These are phyloP conservation scores for Omphalotus guepiniiformis DNA, from an alignment of 768 basidiomycete species.

Conservation along the genomic window DNA sequence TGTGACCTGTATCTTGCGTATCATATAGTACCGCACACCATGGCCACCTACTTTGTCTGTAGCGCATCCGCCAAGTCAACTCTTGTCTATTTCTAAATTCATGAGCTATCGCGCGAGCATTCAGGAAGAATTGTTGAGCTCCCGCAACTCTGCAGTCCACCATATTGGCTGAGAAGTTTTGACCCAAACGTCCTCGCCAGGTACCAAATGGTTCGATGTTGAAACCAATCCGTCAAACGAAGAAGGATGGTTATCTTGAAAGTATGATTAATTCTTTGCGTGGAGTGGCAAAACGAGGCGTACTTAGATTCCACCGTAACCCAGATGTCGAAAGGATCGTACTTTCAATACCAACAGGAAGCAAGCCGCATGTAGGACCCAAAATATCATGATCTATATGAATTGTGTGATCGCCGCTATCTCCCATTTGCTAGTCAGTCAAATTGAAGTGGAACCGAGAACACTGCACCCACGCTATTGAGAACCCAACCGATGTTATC, in stretches of 20 bases:
- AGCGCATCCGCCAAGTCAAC: too few species aligned
- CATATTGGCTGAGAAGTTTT: slow-evolving; percentile 80
- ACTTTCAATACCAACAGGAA: slow-evolving; percentile 81
- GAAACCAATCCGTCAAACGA: slow-evolving; percentile 85
- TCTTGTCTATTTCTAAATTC: too few species aligned
- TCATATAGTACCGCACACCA: too few species aligned
- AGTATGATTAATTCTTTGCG: background rate
- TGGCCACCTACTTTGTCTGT: too few species aligned
- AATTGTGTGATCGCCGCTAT: slow-evolving; percentile 86
- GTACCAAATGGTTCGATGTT: slow-evolving; percentile 89
- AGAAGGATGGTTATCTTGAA: slow-evolving; percentile 50
- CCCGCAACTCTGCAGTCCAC: slow-evolving; percentile 80
- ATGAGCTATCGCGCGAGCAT: too few species aligned
- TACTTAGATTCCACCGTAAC: slow-evolving; percentile 86
- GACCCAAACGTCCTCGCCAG: slow-evolving; percentile 63
- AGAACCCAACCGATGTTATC: slow-evolving; percentile 92
- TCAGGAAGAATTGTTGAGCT: too few species aligned
- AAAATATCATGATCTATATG: slow-evolving; percentile 66
- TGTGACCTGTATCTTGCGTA: too few species aligned
- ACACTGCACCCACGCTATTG: slow-evolving; percentile 48
- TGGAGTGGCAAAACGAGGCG: slow-evolving; percentile 17
- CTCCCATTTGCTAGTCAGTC: too few species aligned
- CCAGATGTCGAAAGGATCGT: slow-evolving; percentile 81
- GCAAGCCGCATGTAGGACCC: slow-evolving; percentile 90
- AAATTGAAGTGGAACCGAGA: slow-evolving; percentile 25